Conservation (phyloP, 2,329 filamentous ascomycete genomes). For the Bipolaris victoriae region DNA sequence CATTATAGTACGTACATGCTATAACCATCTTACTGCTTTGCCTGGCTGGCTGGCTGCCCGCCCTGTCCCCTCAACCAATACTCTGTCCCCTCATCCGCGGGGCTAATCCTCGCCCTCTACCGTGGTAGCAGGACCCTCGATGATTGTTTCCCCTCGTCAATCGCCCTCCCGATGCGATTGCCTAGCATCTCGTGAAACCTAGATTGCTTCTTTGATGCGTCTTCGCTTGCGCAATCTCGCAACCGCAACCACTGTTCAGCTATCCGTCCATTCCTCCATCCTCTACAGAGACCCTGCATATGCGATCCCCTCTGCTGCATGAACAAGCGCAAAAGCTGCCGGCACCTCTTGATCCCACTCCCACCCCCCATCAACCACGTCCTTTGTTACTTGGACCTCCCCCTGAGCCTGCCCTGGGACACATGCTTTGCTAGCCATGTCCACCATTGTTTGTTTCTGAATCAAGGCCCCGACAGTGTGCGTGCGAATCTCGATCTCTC, state of each 20-base stretch:
- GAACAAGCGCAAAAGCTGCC: slow-evolving; percentile 5
- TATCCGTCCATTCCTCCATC: neutral
- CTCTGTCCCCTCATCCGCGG: neutral
- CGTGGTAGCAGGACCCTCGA: slow-evolving; percentile 3
- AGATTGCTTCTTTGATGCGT: slow-evolving; percentile 8
- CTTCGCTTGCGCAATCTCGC: neutral
- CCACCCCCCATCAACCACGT: neutral
- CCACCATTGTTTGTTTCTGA: too few species aligned
- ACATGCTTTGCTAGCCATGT: neutral
- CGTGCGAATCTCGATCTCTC: neutral
- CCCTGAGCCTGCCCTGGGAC: neutral
- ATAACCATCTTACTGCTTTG: too few species aligned
- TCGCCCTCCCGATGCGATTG: neutral
- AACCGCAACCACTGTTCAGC: neutral
- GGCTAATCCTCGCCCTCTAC: slow-evolving; percentile 1
- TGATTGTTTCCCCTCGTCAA: slow-evolving; percentile 6
- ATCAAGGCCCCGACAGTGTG: too few species aligned
- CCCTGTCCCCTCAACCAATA: slow-evolving; percentile 5
- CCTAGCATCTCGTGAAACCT: neutral
- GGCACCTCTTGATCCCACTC: slow-evolving; percentile 3
- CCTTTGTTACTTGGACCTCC: too few species aligned
- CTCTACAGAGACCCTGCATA: slow-evolving; percentile 12
- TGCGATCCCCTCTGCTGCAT: neutral
- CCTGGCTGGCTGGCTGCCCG: neutral
- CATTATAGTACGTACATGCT: too few species aligned